Conservation (phyloP, 495 filamentous ascomycete species). For the Viridothelium virens region DNA sequence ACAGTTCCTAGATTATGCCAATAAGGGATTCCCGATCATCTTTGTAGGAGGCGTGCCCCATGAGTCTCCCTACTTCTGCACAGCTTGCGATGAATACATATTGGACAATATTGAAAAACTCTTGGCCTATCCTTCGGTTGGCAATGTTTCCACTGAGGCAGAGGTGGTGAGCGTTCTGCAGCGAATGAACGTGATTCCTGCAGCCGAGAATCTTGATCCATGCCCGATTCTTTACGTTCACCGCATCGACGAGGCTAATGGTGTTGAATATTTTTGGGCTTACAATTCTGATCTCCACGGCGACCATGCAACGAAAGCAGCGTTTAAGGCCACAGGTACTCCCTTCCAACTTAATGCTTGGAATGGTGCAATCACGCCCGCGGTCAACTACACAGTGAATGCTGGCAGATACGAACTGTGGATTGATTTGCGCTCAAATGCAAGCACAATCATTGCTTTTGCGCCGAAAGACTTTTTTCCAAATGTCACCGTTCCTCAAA, state of each 20-base stretch:
- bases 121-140: constrained; percentile 2
- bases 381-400: background rate
- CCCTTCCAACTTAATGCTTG: background rate
- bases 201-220: background rate
- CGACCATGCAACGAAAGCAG: background rate
- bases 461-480: background rate
- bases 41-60: background rate
- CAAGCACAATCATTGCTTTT: constrained; percentile 6
- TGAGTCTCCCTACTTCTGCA: background rate
- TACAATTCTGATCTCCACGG: background rate
- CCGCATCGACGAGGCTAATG: background rate
- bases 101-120: background rate
- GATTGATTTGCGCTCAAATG: constrained; percentile 2
- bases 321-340: background rate
- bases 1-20: background rate
- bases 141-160: background rate
- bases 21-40: background rate
- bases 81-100: constrained; percentile 2
- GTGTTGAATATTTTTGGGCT: constrained; percentile 2
- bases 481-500: background rate
- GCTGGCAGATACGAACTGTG: background rate
- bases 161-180: background rate
- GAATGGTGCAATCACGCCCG: constrained; percentile 4
- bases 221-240: constrained; percentile 4
- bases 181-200: background rate